These are phyloP conservation scores for Marchantia paleacea DNA, from an alignment of 225 moss, liverwort and hornwort species.

Conservation along the genomic window DNA sequence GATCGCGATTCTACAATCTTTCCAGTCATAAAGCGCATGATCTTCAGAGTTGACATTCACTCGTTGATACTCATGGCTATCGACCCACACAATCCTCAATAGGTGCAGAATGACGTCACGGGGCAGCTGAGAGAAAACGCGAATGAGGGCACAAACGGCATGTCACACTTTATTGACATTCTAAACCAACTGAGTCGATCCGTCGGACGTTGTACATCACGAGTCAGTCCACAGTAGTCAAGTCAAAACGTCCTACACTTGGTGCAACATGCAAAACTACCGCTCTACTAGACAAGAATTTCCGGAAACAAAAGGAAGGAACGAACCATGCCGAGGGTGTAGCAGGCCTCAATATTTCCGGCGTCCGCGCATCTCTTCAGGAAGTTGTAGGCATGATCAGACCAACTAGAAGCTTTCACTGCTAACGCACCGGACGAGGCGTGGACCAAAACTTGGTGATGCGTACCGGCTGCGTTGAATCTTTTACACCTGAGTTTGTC, in stretches of 20 bases:
- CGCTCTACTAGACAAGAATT: neutral
- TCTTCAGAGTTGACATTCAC: no score
- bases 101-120: no score
- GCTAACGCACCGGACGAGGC: constrained; percentile 39
- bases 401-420: constrained; percentile 37
- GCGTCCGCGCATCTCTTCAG: constrained; percentile 47
- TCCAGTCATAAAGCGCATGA: no score
- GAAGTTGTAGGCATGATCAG: constrained; percentile 41
- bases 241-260: neutral
- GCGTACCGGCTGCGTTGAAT: constrained; percentile 38
- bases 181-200: no score
- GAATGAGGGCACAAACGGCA: no score
- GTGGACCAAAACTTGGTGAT: constrained; percentile 32
- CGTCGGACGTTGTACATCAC: no score
- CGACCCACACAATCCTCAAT: no score
- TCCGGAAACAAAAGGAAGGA: neutral
- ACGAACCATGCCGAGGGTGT: constrained; percentile 51
- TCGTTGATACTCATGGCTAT: no score
- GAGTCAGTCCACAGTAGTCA: no score
- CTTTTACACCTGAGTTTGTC: constrained; percentile 34
- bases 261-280: neutral
- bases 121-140: no score
- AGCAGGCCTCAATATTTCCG: constrained; percentile 44
- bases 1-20: no score
- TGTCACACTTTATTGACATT: no score